Evolutionary conservation across 768 basidiomycete species (phyloP), one percentile per base, ranked within the genome.

Genomic region (Trametes villosa): DNA sequence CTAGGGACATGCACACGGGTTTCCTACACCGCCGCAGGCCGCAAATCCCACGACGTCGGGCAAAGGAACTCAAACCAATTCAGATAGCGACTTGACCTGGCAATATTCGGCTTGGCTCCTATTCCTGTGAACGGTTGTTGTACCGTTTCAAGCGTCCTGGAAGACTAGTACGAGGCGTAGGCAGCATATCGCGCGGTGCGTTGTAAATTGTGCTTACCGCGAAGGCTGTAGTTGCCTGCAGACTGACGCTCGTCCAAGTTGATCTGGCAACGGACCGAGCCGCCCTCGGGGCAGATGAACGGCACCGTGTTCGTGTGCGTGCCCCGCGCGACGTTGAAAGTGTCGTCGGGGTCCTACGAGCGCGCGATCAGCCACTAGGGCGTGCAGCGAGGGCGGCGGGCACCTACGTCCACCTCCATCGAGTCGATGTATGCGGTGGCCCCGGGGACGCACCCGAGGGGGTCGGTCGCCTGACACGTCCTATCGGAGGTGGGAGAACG

Each of bases 191-290:
- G n/a, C n/a, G n/a, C n/a, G n/a, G n/a, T n/a, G n/a, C n/a, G n/a
- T n/a, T n/a, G n/a, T n/a, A n/a, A n/a, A n/a, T n/a, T n/a, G n/a
- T n/a, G n/a, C n/a, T n/a, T n/a, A 57, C 63, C 55, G 17, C 53
- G 52, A 7, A 56, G 58, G 51, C 55, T 54, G 41, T 60, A 60
- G 50, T 27, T 27, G n/a, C n/a, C n/a, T n/a, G n/a, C 51, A 44
- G 58, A 7, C 58, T 51, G 44, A 53, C 58, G 24, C 22, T 60
- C 58, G 33, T 60, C 48, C 46, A 60, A 60, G 51, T 60, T 53
- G 1, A 42, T 51, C 58, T 60, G 44, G 58, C 58, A 60, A n/a
- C 58, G 58, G 9, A 38, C 24, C 38, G 45, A 50, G 33, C 58
- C 58, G 30, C 29, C 31, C 9, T 41, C 15, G 17, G 58, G 58